Percentiles rank a stretch among this genome's conserved stretches.
phyloP scores from a whole-genome alignment of 768 basidiomycete species.

The Rhizopogon vesiculosus region DNA sequence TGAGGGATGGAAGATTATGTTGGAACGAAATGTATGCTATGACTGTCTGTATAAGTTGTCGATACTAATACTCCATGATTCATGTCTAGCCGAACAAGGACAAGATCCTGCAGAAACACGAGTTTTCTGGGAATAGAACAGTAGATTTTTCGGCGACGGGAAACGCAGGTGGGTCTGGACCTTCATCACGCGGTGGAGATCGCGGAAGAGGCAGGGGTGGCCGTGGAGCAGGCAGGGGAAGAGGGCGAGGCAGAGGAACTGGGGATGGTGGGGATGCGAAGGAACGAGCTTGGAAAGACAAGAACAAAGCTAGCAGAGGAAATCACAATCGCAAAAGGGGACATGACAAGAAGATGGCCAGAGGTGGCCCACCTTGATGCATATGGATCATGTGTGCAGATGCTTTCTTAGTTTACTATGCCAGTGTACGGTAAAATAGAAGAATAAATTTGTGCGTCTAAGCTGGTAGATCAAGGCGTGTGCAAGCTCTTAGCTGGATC shows the following conservation, averaged over 20 bases:
- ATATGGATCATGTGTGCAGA: not conserved
- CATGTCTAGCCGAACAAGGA: conserved; percentile 62
- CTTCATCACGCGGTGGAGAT: conserved; percentile 29
- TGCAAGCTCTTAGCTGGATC: not conserved
- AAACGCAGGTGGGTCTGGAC: conserved; percentile 1
- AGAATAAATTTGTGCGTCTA: not conserved
- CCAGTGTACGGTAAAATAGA: not conserved
- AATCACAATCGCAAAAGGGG: conserved; percentile 80
- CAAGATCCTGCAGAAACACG: conserved; percentile 68
- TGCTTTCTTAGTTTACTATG: not conserved
- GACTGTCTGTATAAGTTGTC: conserved; percentile 1
- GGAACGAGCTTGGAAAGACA: conserved; percentile 71
- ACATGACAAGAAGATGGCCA: conserved; percentile 86
- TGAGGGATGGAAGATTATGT: conserved; percentile 89
- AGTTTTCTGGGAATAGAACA: conserved; percentile 62
- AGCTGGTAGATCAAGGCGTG: not conserved
- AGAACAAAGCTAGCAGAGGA: conserved; percentile 64
- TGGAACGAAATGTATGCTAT: conserved; percentile 76
- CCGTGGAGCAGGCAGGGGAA: conserved; percentile 33
- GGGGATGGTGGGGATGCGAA: conserved; percentile 38
- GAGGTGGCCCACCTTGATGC: conserved; percentile 34
- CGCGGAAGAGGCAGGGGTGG: conserved; percentile 38
- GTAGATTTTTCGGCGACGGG: conserved; percentile 4
- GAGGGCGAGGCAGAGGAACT: conserved; percentile 32
- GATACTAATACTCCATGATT: not conserved